phyloP scores from a whole-genome alignment of 2,329 filamentous ascomycete genomes.

The Aureobasidium sp. region DNA sequence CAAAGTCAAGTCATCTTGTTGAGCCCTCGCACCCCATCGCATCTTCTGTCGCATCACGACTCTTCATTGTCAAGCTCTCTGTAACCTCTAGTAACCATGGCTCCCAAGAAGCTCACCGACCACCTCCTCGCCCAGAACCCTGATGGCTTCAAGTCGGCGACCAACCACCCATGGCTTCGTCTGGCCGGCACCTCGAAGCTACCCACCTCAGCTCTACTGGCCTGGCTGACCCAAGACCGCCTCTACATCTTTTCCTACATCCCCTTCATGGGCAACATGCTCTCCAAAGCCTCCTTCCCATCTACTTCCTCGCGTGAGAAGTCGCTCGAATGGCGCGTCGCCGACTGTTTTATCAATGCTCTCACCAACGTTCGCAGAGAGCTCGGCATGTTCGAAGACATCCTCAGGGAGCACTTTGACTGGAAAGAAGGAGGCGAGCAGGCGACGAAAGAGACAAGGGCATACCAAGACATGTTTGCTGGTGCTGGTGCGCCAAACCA shows the following conservation, averaged over 20 bases:
- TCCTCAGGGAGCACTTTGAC: slow-evolving; percentile 13
- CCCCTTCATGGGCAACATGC: slow-evolving; percentile 54
- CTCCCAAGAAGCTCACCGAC: slow-evolving; percentile 4
- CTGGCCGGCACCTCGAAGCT: slow-evolving; percentile 55
- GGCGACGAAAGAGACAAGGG: slow-evolving; percentile 24
- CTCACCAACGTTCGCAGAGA: slow-evolving; percentile 59
- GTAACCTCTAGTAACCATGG: not conserved
- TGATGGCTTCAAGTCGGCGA: slow-evolving; percentile 46
- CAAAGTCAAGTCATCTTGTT: not conserved
- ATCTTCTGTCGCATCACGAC: not conserved
- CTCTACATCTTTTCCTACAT: slow-evolving; percentile 65
- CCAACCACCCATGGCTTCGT: slow-evolving; percentile 57
- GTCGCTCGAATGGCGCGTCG: slow-evolving; percentile 47
- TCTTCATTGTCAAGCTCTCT: not conserved
- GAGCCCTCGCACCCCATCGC: not conserved
- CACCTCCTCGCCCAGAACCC: slow-evolving; percentile 2
- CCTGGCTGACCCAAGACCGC: slow-evolving; percentile 65
- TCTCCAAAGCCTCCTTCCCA: slow-evolving; percentile 52
- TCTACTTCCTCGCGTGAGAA: slow-evolving; percentile 29
- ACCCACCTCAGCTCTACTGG: slow-evolving; percentile 46
- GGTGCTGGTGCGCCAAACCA: slow-evolving; percentile 42
- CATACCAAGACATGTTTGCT: slow-evolving; percentile 51
- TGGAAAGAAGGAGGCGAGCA: slow-evolving; percentile 12
- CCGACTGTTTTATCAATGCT: slow-evolving; percentile 55
- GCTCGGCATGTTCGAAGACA: slow-evolving; percentile 57